Conservation (phyloP, 2,329 filamentous ascomycete genomes). For the Diaporthe capsici region DNA sequence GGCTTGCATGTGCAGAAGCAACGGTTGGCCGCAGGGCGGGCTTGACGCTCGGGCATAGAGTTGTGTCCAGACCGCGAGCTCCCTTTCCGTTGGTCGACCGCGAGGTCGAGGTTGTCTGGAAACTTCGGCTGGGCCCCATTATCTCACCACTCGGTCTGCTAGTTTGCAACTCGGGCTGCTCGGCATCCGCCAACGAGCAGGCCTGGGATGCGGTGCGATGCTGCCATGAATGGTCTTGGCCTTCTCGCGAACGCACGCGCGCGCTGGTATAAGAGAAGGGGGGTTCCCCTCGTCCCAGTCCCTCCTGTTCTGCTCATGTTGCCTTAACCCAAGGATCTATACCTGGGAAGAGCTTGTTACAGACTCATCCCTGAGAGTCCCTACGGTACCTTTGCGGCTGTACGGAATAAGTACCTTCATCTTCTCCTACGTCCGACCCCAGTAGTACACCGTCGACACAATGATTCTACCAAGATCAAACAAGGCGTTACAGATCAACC, state of each 20-base stretch:
- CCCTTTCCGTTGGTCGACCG: constrained; percentile 8
- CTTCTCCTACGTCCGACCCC: neutral
- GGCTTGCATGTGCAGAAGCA: constrained; percentile 14
- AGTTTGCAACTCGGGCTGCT: constrained; percentile 10
- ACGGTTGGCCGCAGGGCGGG: constrained; percentile 15
- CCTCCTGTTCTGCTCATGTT: neutral
- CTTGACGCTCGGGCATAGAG: constrained; percentile 19
- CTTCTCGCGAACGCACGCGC: neutral
- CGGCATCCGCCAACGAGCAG: constrained; percentile 31
- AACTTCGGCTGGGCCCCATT: constrained; percentile 32
- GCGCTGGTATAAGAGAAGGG: constrained; percentile 23
- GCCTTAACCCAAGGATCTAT: neutral
- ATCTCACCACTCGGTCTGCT: neutral
- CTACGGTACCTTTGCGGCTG: neutral
- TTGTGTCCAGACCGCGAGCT: constrained; percentile 29
- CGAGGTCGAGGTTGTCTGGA: constrained; percentile 33
- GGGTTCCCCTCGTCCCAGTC: neutral
- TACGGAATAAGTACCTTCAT: neutral
- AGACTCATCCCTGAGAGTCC: neutral
- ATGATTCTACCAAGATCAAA: constrained; percentile 50
- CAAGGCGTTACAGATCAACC: constrained; percentile 62
- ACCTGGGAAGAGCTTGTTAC: neutral
- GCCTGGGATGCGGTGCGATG: constrained; percentile 21
- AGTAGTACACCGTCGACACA: constrained; percentile 3
- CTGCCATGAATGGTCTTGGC: neutral